Percentiles rank a stretch among this genome's conserved stretches.
Evolutionary conservation across 768 basidiomycete genomes (phyloP).

Genomic region (Dendrothele bispora): DNA sequence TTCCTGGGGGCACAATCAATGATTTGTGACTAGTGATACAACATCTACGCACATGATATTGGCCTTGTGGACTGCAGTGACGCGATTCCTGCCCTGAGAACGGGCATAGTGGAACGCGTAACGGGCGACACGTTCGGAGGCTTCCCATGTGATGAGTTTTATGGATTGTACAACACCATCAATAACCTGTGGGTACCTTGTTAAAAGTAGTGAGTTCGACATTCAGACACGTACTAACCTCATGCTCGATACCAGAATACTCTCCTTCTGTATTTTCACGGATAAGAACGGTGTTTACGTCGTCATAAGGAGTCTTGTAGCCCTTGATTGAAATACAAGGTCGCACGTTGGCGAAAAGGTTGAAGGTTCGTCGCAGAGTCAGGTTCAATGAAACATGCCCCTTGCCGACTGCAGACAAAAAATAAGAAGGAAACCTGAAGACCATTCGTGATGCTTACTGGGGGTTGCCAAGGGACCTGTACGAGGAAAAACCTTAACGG

Average conservation of each 20-base stretch:
- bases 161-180: constrained; percentile 99
- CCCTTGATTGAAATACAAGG: constrained; percentile 95
- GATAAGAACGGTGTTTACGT: constrained; percentile 97
- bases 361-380: constrained; percentile 95
- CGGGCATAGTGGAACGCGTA: constrained; percentile 99
- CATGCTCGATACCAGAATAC: constrained; percentile 99
- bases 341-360: constrained; percentile 97
- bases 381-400: constrained; percentile 98
- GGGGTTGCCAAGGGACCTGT: constrained; percentile 94
- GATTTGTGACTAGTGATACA: not conserved
- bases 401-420: constrained; percentile 76
- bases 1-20: constrained; percentile 59
- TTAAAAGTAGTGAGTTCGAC: constrained; percentile 3
- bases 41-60: constrained; percentile 84
- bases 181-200: constrained; percentile 59
- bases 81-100: constrained; percentile 80
- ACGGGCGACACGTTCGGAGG: constrained; percentile 96
- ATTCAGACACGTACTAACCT: constrained; percentile 57
- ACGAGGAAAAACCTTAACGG: not conserved
- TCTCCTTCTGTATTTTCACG: constrained; percentile 99
- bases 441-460: constrained; percentile 53
- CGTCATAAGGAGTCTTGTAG: constrained; percentile 97
- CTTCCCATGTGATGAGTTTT: constrained; percentile 99
- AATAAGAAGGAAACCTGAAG: constrained; percentile 7
- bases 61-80: constrained; percentile 99